Percentiles rank a stretch among this genome's conserved stretches.
Conservation (phyloP, 2,329 filamentous ascomycete genomes). For the Macrophomina pseudophaseolina region DNA sequence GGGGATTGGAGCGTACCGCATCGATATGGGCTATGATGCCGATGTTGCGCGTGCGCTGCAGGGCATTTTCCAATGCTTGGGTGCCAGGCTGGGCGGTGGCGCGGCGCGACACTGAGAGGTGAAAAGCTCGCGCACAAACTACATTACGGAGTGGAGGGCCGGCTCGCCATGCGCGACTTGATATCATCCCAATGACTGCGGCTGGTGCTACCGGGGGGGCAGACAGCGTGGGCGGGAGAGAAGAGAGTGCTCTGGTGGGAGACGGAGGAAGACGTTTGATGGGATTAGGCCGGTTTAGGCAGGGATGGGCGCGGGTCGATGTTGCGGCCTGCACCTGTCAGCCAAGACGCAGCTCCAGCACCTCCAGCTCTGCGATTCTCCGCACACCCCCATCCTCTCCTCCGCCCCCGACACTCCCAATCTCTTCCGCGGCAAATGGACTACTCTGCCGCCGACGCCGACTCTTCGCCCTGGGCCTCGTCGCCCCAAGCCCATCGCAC, state of each 20-base stretch:
- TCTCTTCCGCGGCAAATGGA: slow-evolving; percentile 58
- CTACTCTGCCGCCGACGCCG: slow-evolving; percentile 63
- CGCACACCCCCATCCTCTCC: neutral
- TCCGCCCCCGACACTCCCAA: slow-evolving; percentile 14
- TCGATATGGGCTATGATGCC: slow-evolving; percentile 99
- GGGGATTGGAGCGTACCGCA: slow-evolving; percentile 61
- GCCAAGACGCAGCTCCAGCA: slow-evolving; percentile 17
- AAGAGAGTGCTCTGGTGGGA: neutral
- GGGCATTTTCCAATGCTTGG: slow-evolving; percentile 30
- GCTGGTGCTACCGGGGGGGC: neutral
- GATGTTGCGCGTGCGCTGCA: slow-evolving; percentile 83
- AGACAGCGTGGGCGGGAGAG: neutral
- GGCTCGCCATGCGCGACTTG: slow-evolving; percentile 21
- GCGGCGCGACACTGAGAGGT: slow-evolving; percentile 4
- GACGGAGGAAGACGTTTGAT: slow-evolving; percentile 16
- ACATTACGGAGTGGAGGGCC: slow-evolving; percentile 14
- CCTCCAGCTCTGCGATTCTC: slow-evolving; percentile 8
- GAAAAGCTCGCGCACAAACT: slow-evolving; percentile 4
- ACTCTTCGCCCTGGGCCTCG: slow-evolving; percentile 68
- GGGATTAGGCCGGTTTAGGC: slow-evolving; percentile 16
- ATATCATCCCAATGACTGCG: slow-evolving; percentile 6
- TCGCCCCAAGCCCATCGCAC: slow-evolving; percentile 59
- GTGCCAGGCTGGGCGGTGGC: slow-evolving; percentile 29
- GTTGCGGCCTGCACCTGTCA: slow-evolving; percentile 8
- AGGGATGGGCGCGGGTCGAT: slow-evolving; percentile 14